Conservation (phyloP, 1,284 basidiomycete species). For the Ceratobasidium papillatum region DNA sequence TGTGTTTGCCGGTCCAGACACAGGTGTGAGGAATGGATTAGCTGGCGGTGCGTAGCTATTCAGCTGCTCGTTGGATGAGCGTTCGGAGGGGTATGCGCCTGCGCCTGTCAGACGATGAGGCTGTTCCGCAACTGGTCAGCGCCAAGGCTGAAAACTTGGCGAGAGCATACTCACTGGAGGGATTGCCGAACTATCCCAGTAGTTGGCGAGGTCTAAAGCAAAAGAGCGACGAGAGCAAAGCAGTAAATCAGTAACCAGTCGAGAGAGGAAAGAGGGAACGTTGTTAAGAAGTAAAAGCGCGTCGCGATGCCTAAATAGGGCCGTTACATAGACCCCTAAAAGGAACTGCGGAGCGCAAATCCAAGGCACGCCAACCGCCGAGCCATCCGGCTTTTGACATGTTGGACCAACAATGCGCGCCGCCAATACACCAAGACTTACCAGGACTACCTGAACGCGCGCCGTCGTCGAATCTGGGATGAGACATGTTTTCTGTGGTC, state of each 20-base stretch:
- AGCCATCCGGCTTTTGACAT: not conserved
- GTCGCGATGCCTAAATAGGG: conserved; percentile 29
- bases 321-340: conserved; percentile 1
- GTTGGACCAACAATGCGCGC: conserved; percentile 6
- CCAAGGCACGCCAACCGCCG: conserved; percentile 8
- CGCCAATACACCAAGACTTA: not conserved
- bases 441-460: conserved; percentile 31
- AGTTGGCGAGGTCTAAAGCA: conserved; percentile 34
- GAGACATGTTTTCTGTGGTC: conserved; percentile 30
- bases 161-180: conserved; percentile 20
- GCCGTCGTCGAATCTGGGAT: conserved; percentile 28
- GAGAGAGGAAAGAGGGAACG: not conserved
- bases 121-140: not conserved
- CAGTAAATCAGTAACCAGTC: conserved; percentile 7
- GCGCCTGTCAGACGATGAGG: conserved; percentile 29
- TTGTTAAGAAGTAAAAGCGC: conserved; percentile 22
- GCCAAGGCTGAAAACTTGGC: not conserved
- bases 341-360: conserved; percentile 5
- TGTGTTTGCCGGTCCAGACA: conserved; percentile 26
- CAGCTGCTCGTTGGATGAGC: conserved; percentile 10
- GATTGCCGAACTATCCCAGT: conserved; percentile 27
- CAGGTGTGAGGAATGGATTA: conserved; percentile 33
- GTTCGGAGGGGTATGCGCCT: conserved; percentile 27
- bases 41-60: conserved; percentile 2
- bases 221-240: conserved; percentile 31